Evolutionary conservation across 1,139 yeast species (phyloP), one percentile per base, ranked within the genome.

Genomic region (Kodamaea suecica): DNA sequence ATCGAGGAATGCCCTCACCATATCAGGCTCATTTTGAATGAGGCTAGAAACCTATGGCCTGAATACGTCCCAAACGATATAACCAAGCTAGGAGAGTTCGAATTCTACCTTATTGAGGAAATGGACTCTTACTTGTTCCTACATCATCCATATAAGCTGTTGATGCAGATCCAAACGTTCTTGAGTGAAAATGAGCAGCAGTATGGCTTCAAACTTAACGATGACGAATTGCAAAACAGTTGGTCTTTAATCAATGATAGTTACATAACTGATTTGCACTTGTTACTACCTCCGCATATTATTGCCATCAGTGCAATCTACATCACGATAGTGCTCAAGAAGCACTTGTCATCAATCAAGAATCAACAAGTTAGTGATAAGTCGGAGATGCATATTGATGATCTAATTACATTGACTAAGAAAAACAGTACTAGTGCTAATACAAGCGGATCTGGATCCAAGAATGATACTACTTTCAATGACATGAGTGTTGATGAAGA

Each of bases 1-100:
- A 84, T 88, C 24, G 97, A 92, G 56, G 98, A 92, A 56, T 83
- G 88, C 49, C 97, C 98, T 1, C 95, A 85, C 53, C 97, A 92
- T 54, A 88, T 92, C 7, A 66, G 97, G 38, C 76, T 90, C 1
- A 73, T 92, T 10, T 76, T 86, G 15, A 72, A 80, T 19, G 97
- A 92, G 53, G 95, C 97, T 2, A 66, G 96, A 34, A 83, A 83
- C 30, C 61, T 87, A 32, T 92, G 98, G 97, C 97, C 97, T 0
- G 97, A 90, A 51, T 87, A 80, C 52, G 82, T 92, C 23, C 95
- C 97, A 0, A 88, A 85, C 38, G 98, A 92, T 55, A 78, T 90
- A 15, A 83, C 95, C 26, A 86, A 85, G 51, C 70, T 92, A n/a
- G 97, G 97, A 0, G 98, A 92, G 54, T 86, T 94, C 61, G 98